phyloP scores from a whole-genome alignment of 2,329 filamentous ascomycete genomes.

The Neonectria ditissima region DNA sequence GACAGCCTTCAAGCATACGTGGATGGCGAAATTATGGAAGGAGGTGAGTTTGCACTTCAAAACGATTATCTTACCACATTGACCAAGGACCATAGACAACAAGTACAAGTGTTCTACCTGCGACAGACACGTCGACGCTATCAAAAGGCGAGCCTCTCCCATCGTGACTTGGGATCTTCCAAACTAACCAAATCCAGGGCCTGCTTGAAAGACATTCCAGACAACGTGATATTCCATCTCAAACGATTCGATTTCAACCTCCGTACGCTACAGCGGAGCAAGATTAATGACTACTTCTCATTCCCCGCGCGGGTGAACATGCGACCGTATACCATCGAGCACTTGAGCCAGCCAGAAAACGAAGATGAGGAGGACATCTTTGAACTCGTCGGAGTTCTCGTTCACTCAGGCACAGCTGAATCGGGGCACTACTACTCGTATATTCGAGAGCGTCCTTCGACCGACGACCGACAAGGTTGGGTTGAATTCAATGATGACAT shows the following conservation, averaged over 20 bases:
- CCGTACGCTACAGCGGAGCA: conserved; percentile 81
- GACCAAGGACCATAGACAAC: conserved; percentile 73
- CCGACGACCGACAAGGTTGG: conserved; percentile 69
- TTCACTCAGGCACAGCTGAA: conserved; percentile 92
- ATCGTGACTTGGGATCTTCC: not conserved
- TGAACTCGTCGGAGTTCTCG: conserved; percentile 92
- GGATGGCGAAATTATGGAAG: conserved; percentile 95
- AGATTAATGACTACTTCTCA: conserved; percentile 95
- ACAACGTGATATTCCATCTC: conserved; percentile 95
- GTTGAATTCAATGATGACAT: conserved; percentile 95
- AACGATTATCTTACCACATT: conserved; percentile 7
- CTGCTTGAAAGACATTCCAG: conserved; percentile 90
- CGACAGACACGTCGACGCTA: conserved; percentile 88
- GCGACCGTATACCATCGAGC: conserved; percentile 88
- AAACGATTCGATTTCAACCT: conserved; percentile 89
- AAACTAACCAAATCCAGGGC: conserved; percentile 64
- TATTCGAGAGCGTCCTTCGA: conserved; percentile 80
- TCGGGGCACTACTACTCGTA: conserved; percentile 98
- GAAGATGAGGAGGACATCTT: conserved; percentile 78
- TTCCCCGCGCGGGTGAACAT: conserved; percentile 89
- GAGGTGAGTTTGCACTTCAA: conserved; percentile 63
- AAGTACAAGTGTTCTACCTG: conserved; percentile 98
- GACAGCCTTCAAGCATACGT: conserved; percentile 96
- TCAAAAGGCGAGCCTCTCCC: conserved; percentile 74
- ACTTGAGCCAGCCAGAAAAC: conserved; percentile 74